Percentiles rank a stretch among this genome's conserved stretches.
phyloP scores from a whole-genome alignment of 1,284 basidiomycete species.

The Leccinum holopus region DNA sequence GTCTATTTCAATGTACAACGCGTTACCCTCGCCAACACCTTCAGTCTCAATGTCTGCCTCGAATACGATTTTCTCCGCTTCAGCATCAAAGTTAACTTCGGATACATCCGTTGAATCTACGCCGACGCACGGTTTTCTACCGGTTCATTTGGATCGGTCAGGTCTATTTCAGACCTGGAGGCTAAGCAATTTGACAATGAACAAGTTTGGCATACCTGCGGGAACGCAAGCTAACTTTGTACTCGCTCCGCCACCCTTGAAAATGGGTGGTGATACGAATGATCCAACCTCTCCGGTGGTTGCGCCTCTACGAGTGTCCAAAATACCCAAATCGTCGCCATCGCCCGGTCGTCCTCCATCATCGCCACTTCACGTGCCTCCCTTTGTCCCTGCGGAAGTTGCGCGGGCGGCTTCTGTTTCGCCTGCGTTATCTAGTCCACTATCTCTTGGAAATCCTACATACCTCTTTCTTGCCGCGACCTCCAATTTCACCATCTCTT shows the following conservation, averaged over 20 bases:
- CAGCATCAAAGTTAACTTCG: conserved; percentile 14
- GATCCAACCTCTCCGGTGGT: conserved; percentile 13
- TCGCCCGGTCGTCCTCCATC: conserved; percentile 23
- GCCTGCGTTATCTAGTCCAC: conserved; percentile 18
- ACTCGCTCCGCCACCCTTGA: conserved; percentile 26
- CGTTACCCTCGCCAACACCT: background rate
- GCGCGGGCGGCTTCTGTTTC: conserved; percentile 14
- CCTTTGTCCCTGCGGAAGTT: conserved; percentile 8
- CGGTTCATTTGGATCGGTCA: conserved; percentile 22
- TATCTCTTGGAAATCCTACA: conserved; percentile 12
- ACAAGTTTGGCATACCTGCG: conserved; percentile 7
- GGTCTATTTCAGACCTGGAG: conserved; percentile 29
- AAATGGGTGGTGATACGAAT: conserved; percentile 13
- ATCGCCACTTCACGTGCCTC: conserved; percentile 15
- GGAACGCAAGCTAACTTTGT: conserved; percentile 19
- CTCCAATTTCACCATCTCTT: conserved; percentile 5
- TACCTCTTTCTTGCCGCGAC: background rate
- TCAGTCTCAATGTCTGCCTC: conserved; percentile 1
- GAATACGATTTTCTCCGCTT: conserved; percentile 9
- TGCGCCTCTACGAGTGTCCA: conserved; percentile 27
- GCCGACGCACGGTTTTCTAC: conserved; percentile 11
- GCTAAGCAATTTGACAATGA: conserved; percentile 19
- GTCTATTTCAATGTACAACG: conserved; percentile 8
- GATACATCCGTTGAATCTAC: conserved; percentile 14
- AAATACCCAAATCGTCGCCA: conserved; percentile 23